Evolutionary conservation across 2,329 filamentous ascomycete species (phyloP), one percentile per base, ranked within the genome.

Genomic region (Pezicula carpinea): DNA sequence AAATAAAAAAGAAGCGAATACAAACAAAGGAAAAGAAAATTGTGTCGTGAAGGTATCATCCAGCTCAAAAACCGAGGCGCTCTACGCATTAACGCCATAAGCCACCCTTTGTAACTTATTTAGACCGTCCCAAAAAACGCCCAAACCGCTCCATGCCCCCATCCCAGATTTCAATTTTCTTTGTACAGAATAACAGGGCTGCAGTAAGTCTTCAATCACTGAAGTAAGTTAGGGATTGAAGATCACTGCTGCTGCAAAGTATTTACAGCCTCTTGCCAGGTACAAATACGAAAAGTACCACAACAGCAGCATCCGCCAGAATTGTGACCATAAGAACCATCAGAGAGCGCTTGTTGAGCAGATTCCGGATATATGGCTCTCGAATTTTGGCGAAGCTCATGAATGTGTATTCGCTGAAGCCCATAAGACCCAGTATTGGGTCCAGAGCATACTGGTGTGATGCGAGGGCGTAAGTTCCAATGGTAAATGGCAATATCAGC

Each of bases 401-500:
- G 43, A 95, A 90, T 0, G 92, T 96, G 70, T 97, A 96, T 71
- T 99, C 95, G 72, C 91, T 96, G 66, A 84, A 85, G 31, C 92
- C 91, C n/a, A 87, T 66, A 17, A 97, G 76, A 4, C 90, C 93
- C 66, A 97, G 82, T 53, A 96, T 74, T 0, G 95, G 92, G 61
- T 99, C 93, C 43, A 99, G 81, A 54, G 89, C 90, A 70, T 97
- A 99, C 66, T 97, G 92, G 62, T 97, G 95, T 2, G 91, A 93
- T 22, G 86, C 80, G 29, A 96, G 80, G 59, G 86, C 83, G 68
- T 99, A 99, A 26, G 95, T 81, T 19, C 90, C 92, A 29, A 99
- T 69, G 2, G 89, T 90, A 69, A 97, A 97, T 0, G 95, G 93
- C 1, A 99, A 72, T 56, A 97, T 92, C 31, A 87, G 66, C 82